These are phyloP conservation scores for Globisporangium cylindrosporum DNA, from an alignment of 352 stramenopile species.

Conservation along the genomic window DNA sequence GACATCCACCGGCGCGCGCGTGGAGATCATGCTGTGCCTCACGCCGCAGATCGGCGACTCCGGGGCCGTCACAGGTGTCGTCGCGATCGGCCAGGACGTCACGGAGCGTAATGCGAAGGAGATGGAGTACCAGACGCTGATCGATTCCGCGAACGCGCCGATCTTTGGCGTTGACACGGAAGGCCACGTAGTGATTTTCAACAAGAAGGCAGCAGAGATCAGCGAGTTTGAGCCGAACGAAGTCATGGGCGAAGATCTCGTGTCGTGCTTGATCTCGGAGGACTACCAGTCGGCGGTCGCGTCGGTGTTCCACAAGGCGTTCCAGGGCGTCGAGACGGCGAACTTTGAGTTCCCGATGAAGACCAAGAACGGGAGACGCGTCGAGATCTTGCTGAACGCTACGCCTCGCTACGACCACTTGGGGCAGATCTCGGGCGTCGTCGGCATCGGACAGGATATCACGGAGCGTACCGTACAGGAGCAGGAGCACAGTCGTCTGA, in stretches of 20 bases:
- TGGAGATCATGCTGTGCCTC: conserved; percentile 55
- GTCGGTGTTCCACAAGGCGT: conserved; percentile 64
- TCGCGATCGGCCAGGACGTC: conserved; percentile 72
- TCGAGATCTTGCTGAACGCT: conserved; percentile 80
- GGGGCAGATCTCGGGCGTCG: conserved; percentile 62
- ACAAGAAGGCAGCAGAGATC: conserved; percentile 79
- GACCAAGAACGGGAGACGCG: conserved; percentile 69
- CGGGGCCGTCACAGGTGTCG: conserved; percentile 42
- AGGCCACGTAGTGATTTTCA: conserved; percentile 70
- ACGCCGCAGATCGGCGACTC: conserved; percentile 46
- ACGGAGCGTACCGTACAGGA: conserved; percentile 78
- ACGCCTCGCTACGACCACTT: conserved; percentile 62
- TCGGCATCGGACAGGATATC: conserved; percentile 84
- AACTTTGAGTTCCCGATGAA: conserved; percentile 84
- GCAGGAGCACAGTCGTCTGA: conserved; percentile 76
- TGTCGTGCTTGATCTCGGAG: conserved; percentile 75
- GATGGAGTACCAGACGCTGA: conserved; percentile 64
- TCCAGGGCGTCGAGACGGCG: conserved; percentile 61
- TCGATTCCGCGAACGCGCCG: conserved; percentile 10
- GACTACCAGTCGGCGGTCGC: conserved; percentile 64
- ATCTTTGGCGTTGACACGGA: conserved; percentile 37
- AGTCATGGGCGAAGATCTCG: conserved; percentile 79
- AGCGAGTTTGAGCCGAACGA: conserved; percentile 88
- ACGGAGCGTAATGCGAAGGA: conserved; percentile 61
- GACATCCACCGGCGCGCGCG: conserved; percentile 39